A percentile compares a stretch with the other conserved stretches of the same genome.
These are phyloP conservation scores for Penicillium canescens DNA, from an alignment of 495 filamentous ascomycete species.

Conservation along the genomic window DNA sequence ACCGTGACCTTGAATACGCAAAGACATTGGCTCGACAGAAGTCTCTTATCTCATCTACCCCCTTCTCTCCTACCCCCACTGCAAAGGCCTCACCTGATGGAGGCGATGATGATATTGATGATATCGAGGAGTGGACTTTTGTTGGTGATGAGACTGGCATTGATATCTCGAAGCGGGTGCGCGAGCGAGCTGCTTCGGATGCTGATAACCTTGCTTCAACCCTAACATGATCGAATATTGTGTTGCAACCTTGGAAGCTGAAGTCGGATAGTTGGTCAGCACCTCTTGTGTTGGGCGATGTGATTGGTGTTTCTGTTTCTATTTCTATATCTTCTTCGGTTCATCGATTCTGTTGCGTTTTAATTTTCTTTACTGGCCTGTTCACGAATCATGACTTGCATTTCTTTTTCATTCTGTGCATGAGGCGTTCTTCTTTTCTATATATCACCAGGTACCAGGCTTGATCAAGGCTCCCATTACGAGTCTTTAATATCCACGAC, in stretches of 20 bases:
- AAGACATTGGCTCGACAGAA: conserved; percentile 75
- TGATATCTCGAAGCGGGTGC: conserved; percentile 47
- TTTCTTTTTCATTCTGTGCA: conserved; percentile 1
- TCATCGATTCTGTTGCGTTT: conserved; percentile 2
- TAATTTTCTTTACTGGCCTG: background rate
- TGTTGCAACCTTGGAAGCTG: conserved; percentile 1
- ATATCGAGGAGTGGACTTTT: conserved; percentile 71
- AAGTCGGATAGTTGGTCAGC: background rate
- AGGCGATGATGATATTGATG: conserved; percentile 45
- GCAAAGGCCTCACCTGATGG: conserved; percentile 38
- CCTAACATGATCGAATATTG: conserved; percentile 7
- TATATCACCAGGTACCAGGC: background rate
- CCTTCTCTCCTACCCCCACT: conserved; percentile 41
- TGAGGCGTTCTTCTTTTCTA: background rate
- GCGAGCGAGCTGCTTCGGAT: conserved; percentile 32
- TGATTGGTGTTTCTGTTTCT: background rate
- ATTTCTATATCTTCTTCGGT: background rate
- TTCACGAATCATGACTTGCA: conserved; percentile 19
- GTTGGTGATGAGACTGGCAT: conserved; percentile 66
- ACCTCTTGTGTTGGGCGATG: conserved; percentile 3
- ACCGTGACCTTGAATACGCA: conserved; percentile 96
- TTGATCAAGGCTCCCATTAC: background rate
- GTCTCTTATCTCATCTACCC: conserved; percentile 40
- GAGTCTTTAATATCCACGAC: conserved; percentile 2
- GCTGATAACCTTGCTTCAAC: conserved; percentile 17